Percentiles rank a stretch among this genome's conserved stretches.
Evolutionary conservation across 768 basidiomycete species (phyloP).

Genomic region (Hysterangium stoloniferum): DNA sequence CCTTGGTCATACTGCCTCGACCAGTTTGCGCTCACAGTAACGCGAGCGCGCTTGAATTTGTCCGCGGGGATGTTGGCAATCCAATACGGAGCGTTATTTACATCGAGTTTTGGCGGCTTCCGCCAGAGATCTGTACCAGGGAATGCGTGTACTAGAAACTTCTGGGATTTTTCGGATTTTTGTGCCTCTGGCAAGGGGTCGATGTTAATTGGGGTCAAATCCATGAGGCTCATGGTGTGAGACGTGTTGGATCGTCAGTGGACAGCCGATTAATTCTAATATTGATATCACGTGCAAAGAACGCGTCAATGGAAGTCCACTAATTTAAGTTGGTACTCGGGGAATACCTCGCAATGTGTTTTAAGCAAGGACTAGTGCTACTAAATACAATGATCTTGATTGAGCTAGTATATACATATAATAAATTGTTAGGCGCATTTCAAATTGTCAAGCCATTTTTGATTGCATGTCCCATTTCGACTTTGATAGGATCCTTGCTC

Average conservation of each 20-base stretch:
- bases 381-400: too few relatives aligned
- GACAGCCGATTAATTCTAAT: too few relatives aligned
- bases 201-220: slow-evolving; percentile 1
- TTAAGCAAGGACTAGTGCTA: too few relatives aligned
- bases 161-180: too few relatives aligned
- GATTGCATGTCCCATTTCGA: slow-evolving; percentile 1
- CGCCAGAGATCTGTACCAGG: slow-evolving; percentile 25
- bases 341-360: too few relatives aligned
- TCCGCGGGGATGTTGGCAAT: slow-evolving; percentile 10
- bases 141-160: slow-evolving; percentile 14
- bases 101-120: slow-evolving; percentile 20
- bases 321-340: too few relatives aligned
- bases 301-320: too few relatives aligned
- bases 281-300: too few relatives aligned
- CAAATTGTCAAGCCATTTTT: neutral
- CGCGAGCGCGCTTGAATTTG: slow-evolving; percentile 18
- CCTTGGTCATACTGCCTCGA: slow-evolving; percentile 25
- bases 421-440: too few relatives aligned
- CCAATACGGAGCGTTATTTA: slow-evolving; percentile 17
- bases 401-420: too few relatives aligned
- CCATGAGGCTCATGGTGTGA: neutral
- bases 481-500: neutral
- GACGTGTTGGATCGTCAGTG: too few relatives aligned
- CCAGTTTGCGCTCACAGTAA: slow-evolving; percentile 22
- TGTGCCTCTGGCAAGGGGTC: neutral